A percentile compares a stretch with the other conserved stretches of the same genome.
These are phyloP conservation scores for Stellera chamaejasme DNA, from an alignment of 345 rosid genomes.

Conservation along the genomic window DNA sequence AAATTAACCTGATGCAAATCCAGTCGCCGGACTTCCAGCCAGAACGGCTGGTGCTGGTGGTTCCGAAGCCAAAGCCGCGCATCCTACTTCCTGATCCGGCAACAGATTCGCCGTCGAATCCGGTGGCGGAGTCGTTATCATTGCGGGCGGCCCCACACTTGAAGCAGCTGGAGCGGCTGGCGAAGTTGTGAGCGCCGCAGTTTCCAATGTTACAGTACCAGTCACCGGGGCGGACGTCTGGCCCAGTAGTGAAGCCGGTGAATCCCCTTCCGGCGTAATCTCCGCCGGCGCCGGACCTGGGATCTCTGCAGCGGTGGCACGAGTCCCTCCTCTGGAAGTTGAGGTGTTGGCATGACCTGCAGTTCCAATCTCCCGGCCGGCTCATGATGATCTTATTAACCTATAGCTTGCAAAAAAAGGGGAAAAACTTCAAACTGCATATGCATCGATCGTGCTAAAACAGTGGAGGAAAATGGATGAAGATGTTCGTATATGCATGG, in stretches of 20 bases:
- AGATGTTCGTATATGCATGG: too few relatives aligned
- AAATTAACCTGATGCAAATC: conserved; percentile 61
- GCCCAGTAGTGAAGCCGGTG: conserved; percentile 53
- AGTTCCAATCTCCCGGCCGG: conserved; percentile 96
- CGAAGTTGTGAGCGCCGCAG: conserved; percentile 74
- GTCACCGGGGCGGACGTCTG: conserved; percentile 70
- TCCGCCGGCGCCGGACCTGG: conserved; percentile 24
- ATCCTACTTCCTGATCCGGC: too few relatives aligned
- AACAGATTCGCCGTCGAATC: conserved; percentile 20
- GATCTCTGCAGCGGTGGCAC: conserved; percentile 71
- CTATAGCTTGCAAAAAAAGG: too few relatives aligned
- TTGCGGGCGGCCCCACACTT: conserved; percentile 57
- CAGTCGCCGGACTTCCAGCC: conserved; percentile 85
- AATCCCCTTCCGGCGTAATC: conserved; percentile 29
- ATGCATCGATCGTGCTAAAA: too few relatives aligned
- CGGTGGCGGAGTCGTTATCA: conserved; percentile 27
- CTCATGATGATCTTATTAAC: too few relatives aligned
- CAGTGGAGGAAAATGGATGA: too few relatives aligned
- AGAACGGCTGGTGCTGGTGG: conserved; percentile 43
- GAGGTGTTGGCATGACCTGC: conserved; percentile 72
- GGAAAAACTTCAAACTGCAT: too few relatives aligned
- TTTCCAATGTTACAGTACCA: conserved; percentile 61
- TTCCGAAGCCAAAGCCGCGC: conserved; percentile 27
- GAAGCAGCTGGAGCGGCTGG: conserved; percentile 64
- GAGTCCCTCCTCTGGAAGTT: conserved; percentile 82